Conservation (phyloP, 352 stramenopile species). For the Pythium apleroticum region DNA sequence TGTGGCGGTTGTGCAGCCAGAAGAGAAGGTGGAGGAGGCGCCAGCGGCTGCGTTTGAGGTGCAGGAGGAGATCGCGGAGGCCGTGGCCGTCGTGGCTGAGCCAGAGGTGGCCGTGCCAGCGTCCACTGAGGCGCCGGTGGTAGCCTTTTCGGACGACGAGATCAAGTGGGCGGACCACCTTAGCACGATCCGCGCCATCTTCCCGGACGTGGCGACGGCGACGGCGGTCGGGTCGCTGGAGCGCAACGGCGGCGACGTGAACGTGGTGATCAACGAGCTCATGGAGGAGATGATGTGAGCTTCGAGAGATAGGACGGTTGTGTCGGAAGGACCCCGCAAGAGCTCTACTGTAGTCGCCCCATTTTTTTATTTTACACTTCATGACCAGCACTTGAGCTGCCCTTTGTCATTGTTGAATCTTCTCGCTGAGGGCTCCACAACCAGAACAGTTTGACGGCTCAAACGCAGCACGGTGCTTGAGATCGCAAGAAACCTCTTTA, state of each 20-base stretch:
- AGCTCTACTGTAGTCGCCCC: too few relatives aligned
- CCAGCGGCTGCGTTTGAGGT: slow-evolving; percentile 14
- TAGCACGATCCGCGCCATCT: slow-evolving; percentile 57
- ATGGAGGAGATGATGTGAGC: slow-evolving; percentile 46
- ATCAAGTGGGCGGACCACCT: slow-evolving; percentile 75
- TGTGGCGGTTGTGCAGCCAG: slow-evolving; percentile 14
- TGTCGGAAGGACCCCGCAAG: too few relatives aligned
- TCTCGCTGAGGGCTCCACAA: too few relatives aligned
- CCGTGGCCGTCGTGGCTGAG: neutral
- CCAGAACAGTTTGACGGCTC: too few relatives aligned
- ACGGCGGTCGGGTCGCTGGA: slow-evolving; percentile 63
- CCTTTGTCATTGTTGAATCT: too few relatives aligned
- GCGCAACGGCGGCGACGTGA: slow-evolving; percentile 61
- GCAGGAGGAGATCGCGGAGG: slow-evolving; percentile 21
- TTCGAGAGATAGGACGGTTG: too few relatives aligned
- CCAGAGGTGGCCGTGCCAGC: neutral
- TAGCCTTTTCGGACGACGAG: slow-evolving; percentile 59
- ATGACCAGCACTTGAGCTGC: too few relatives aligned
- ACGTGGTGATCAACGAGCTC: slow-evolving; percentile 75
- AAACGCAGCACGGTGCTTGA: too few relatives aligned
- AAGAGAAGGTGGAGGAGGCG: slow-evolving; percentile 20
- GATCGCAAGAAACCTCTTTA: too few relatives aligned
- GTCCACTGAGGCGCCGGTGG: slow-evolving; percentile 9
- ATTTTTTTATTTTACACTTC: too few relatives aligned
- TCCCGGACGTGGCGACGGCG: slow-evolving; percentile 50